Percentiles rank a stretch among this genome's conserved stretches.
Evolutionary conservation across 441 rosid species (phyloP).

Genomic region (Gossypium armourianum): DNA sequence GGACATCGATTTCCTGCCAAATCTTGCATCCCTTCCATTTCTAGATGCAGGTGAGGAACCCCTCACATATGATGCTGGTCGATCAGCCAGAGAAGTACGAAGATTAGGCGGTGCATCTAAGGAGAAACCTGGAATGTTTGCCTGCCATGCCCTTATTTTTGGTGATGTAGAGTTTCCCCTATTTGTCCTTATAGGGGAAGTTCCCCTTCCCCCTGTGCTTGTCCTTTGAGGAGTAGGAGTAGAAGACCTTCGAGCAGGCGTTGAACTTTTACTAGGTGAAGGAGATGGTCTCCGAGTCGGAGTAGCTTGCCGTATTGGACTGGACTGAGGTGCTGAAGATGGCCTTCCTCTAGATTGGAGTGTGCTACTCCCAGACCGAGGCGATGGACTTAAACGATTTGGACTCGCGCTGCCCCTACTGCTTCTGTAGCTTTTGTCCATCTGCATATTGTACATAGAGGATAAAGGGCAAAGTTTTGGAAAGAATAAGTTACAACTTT

Average conservation of each 20-base stretch:
- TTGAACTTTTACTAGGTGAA: slow-evolving; percentile 56
- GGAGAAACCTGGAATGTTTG: slow-evolving; percentile 86
- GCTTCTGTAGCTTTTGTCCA: slow-evolving; percentile 87
- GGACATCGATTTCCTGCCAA: slow-evolving; percentile 80
- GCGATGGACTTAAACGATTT: slow-evolving; percentile 82
- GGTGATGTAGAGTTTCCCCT: slow-evolving; percentile 88
- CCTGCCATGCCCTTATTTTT: slow-evolving; percentile 78
- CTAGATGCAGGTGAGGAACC: slow-evolving; percentile 95
- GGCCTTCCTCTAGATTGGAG: slow-evolving; percentile 76
- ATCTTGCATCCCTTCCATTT: slow-evolving; percentile 60
- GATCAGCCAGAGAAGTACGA: slow-evolving; percentile 86
- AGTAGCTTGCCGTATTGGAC: slow-evolving; percentile 51
- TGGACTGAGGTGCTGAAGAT: slow-evolving; percentile 60
- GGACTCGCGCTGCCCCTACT: slow-evolving; percentile 96
- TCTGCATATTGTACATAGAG: slow-evolving; percentile 31
- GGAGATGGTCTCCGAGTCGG: slow-evolving; percentile 73
- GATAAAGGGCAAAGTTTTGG: neutral
- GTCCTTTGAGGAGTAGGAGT: slow-evolving; percentile 71
- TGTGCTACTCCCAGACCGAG: slow-evolving; percentile 55
- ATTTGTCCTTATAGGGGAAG: slow-evolving; percentile 58
- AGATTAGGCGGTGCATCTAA: slow-evolving; percentile 95
- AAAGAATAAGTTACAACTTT: neutral
- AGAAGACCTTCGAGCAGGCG: slow-evolving; percentile 51
- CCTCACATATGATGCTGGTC: slow-evolving; percentile 82
- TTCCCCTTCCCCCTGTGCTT: slow-evolving; percentile 61